Base-by-base conservation (phyloP, 1,139 yeast genomes). In the Hemisphaericaspora xylofermentans region DNA sequence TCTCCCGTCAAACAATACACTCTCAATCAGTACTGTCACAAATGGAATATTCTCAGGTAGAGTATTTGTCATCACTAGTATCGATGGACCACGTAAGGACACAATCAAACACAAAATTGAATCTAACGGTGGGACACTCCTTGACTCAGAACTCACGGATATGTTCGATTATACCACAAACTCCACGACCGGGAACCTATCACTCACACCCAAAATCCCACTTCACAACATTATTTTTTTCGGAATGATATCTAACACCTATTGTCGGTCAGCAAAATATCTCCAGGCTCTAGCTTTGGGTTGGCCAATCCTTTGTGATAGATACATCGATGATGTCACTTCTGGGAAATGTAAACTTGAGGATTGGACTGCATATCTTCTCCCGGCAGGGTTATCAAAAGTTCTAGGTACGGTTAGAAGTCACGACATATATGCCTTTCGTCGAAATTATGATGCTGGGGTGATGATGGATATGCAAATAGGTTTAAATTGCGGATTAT, bases 201-300 rank as follows among this genome's bases (percentile, higher is more conserved):
- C 47, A n/a, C 46, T 49, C 38, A 37, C 34, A 3, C 46, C 54
- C 7, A 43, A 24, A 10, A 49, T 12, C 40, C 46, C n/a, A 44
- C 63, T 16, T 42, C 44, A 5, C 50, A 50, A 2, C 63, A 56
- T 46, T 63, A 53, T 26, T 86, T 88, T 65, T 88, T 76, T 24
- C 2, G 91, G 89, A 2, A 68, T 87, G 35, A 60, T 88, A 1
- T 74, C 95, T 0, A 72, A 73, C 33, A 71, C 68, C 16, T 71
- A 73, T 48, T 71, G 78, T 26, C 69, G 95, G 33, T 86, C 88
- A 42, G 75, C 84, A 16, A 88, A 88, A 55, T 91, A 85, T 55
- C 60, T 89, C n/a, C 95, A 88, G 55, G 81, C 87, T 0, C 63
- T 89, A n/a, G 88, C 95, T 0, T 59, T 89, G 33, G 94, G 95